These are phyloP conservation scores for Herpetospermum pedunculosum DNA, from an alignment of 306 rosid species.

Conservation along the genomic window DNA sequence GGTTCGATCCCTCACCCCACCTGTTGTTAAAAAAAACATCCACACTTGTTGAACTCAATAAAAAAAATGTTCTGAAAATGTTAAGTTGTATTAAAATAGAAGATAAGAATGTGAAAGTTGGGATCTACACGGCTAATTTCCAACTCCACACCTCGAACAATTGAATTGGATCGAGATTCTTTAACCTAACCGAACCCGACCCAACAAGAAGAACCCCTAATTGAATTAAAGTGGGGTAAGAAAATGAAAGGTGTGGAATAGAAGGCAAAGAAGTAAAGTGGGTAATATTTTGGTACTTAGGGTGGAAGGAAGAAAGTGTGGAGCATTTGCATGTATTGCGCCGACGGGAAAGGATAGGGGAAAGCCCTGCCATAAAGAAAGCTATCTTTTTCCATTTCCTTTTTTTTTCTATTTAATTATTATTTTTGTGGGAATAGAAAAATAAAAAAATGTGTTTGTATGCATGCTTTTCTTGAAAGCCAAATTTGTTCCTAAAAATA, in stretches of 20 bases:
- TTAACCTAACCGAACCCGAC: background rate
- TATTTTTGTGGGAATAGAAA: background rate
- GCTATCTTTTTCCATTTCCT: background rate
- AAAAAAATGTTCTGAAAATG: no score
- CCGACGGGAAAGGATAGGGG: background rate
- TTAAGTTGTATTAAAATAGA: no score
- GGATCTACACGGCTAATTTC: no score
- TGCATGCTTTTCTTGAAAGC: conserved; percentile 3
- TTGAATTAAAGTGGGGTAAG: background rate
- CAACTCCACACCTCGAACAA: background rate
- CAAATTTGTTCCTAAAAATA: background rate
- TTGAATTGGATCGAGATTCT: background rate
- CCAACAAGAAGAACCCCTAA: background rate
- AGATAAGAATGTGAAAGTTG: no score
- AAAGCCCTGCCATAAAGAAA: background rate
- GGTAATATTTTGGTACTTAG: conserved; percentile 2
- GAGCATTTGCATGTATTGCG: conserved; percentile 3
- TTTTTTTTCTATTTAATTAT: background rate
- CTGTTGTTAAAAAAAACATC: no score
- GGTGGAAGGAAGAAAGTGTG: background rate
- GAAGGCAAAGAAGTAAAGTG: background rate
- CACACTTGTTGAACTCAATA: background rate
- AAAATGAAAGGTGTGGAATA: background rate
- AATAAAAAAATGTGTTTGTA: background rate
- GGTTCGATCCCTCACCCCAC: background rate